These are phyloP conservation scores for Trichoderma hamatum DNA, from an alignment of 2,329 filamentous ascomycete species.

Conservation along the genomic window DNA sequence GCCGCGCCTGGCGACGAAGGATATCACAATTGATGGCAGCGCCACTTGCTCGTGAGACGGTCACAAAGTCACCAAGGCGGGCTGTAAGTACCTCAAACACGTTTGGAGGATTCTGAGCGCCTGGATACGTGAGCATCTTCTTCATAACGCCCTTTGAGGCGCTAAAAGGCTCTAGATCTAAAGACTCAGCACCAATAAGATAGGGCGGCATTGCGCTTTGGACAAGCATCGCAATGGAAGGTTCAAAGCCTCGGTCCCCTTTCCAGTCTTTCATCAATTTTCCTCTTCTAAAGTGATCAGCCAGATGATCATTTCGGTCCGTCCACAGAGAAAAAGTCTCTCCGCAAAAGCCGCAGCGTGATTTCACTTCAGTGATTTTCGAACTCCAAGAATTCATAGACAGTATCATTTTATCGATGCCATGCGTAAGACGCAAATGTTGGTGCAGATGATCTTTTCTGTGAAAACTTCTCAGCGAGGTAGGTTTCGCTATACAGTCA, in stretches of 20 bases:
- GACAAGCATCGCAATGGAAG: background rate
- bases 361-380: background rate
- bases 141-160: background rate
- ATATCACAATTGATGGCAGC: background rate
- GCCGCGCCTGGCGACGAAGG: background rate
- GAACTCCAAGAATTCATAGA: background rate
- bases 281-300: background rate
- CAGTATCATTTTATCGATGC: background rate
- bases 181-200: background rate
- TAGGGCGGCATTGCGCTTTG: conserved; percentile 1
- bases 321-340: background rate
- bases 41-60: background rate
- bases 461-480: background rate
- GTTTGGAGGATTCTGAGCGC: background rate
- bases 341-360: background rate
- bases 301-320: background rate
- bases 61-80: background rate
- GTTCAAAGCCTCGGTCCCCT: background rate
- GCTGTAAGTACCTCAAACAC: background rate
- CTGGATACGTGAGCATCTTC: background rate
- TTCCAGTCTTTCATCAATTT: background rate
- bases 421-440: background rate
- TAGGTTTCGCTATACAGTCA: background rate
- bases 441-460: background rate
- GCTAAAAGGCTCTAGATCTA: background rate